Conservation (phyloP, 1,139 yeast species). For the Saccharomyces hybrid region DNA sequence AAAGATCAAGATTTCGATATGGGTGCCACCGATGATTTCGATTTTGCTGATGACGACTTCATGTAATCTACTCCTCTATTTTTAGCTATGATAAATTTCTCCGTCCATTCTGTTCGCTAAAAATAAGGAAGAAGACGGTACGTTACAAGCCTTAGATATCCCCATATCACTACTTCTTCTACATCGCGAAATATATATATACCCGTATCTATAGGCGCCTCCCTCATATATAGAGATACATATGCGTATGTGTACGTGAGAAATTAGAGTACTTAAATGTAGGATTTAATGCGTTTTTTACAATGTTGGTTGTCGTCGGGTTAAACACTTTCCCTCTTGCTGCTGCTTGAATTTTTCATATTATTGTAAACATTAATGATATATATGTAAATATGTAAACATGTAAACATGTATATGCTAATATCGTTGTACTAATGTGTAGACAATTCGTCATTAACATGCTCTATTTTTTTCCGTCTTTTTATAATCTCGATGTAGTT, state of each 20-base stretch:
- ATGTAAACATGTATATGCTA: background rate
- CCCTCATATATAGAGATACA: background rate
- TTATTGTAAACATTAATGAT: background rate
- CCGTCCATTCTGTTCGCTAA: background rate
- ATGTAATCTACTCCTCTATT: constrained; percentile 45
- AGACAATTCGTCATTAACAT: constrained; percentile 2
- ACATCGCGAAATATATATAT: background rate
- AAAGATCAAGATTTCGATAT: constrained; percentile 67
- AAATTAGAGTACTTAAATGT: background rate
- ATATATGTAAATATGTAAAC: background rate
- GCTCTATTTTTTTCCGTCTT: constrained; percentile 31
- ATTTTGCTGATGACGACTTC: constrained; percentile 74
- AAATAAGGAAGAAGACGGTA: background rate
- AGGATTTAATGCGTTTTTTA: background rate
- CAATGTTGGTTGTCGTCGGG: background rate
- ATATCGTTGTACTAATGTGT: background rate
- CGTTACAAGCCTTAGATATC: background rate
- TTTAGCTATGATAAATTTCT: background rate
- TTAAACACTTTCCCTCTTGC: background rate
- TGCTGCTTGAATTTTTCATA: background rate
- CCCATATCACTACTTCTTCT: background rate
- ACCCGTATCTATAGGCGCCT: background rate
- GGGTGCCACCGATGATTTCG: constrained; percentile 44
- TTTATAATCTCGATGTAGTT: constrained; percentile 72
- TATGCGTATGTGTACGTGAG: background rate